These are phyloP conservation scores for Amanita rubescens DNA, from an alignment of 768 basidiomycete species.

Conservation along the genomic window DNA sequence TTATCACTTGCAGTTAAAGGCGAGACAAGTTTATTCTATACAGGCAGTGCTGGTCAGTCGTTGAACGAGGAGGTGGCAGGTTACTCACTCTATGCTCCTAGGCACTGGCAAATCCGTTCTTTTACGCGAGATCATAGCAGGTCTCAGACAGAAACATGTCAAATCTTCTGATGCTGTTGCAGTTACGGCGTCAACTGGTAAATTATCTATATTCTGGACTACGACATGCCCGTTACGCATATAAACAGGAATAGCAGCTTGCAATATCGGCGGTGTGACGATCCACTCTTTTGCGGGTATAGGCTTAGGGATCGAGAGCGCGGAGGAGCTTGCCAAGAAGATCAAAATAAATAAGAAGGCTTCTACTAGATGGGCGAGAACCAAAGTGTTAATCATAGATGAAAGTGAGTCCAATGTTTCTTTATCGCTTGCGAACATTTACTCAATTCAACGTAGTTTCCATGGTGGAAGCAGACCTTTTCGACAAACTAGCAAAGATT, in stretches of 20 bases:
- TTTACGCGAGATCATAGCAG: conserved; percentile 82
- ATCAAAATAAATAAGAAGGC: conserved; percentile 84
- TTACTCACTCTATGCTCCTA: conserved; percentile 21
- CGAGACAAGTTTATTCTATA: conserved; percentile 84
- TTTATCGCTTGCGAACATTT: not conserved
- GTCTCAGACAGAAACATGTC: conserved; percentile 47
- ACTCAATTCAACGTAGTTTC: conserved; percentile 54
- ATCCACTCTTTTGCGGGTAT: conserved; percentile 96
- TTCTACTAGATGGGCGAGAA: conserved; percentile 68
- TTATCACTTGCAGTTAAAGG: conserved; percentile 61
- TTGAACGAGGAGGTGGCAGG: not conserved
- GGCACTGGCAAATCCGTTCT: conserved; percentile 97
- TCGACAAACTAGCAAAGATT: conserved; percentile 81
- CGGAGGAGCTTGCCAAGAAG: conserved; percentile 54
- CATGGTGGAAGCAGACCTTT: conserved; percentile 91
- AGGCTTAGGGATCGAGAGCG: conserved; percentile 68
- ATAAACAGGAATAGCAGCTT: conserved; percentile 78
- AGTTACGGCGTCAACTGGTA: conserved; percentile 92
- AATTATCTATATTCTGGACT: not conserved
- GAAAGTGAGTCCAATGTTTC: conserved; percentile 44
- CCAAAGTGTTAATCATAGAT: conserved; percentile 78
- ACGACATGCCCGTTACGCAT: not conserved
- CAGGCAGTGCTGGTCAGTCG: conserved; percentile 86
- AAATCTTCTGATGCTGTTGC: conserved; percentile 70
- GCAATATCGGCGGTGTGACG: conserved; percentile 94